Evolutionary conservation across 1,284 basidiomycete genomes (phyloP).

Genomic region (Ceratobasidium sp.): DNA sequence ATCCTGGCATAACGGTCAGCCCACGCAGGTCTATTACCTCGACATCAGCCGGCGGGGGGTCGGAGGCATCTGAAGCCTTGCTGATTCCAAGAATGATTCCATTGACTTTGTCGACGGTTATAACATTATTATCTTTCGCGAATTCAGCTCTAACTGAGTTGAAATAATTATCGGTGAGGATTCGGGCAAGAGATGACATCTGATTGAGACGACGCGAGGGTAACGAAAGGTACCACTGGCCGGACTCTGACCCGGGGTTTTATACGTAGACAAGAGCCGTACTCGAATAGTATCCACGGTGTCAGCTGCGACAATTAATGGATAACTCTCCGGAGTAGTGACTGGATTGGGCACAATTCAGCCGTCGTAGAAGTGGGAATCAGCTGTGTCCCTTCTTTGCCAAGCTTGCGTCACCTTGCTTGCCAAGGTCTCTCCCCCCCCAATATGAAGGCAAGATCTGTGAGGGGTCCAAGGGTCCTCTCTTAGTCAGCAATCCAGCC

Average conservation of each 20-base stretch:
- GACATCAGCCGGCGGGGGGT: constrained; percentile 2
- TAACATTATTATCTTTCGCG: constrained; percentile 14
- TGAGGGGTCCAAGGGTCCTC: too few relatives aligned
- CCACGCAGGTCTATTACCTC: constrained; percentile 58
- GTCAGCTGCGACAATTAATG: neutral
- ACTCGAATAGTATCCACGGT: neutral
- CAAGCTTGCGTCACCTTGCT: neutral
- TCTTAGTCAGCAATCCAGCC: too few relatives aligned
- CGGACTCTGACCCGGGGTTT: too few relatives aligned
- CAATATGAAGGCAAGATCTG: too few relatives aligned
- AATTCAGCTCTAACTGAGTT: constrained; percentile 24
- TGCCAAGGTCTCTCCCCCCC: too few relatives aligned
- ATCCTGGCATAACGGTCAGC: constrained; percentile 63
- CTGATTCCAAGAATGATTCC: constrained; percentile 22
- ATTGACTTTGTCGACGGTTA: constrained; percentile 7
- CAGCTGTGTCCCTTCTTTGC: too few relatives aligned
- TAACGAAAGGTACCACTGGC: too few relatives aligned
- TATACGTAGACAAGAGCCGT: too few relatives aligned
- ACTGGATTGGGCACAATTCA: too few relatives aligned
- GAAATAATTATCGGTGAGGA: constrained; percentile 31
- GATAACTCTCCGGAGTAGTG: too few relatives aligned
- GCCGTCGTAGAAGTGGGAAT: too few relatives aligned
- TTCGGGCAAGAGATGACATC: neutral
- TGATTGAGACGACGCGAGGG: too few relatives aligned
- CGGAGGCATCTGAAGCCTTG: neutral